Conservation (phyloP, 1,284 basidiomycete species). For the Meripilus lineatus region DNA sequence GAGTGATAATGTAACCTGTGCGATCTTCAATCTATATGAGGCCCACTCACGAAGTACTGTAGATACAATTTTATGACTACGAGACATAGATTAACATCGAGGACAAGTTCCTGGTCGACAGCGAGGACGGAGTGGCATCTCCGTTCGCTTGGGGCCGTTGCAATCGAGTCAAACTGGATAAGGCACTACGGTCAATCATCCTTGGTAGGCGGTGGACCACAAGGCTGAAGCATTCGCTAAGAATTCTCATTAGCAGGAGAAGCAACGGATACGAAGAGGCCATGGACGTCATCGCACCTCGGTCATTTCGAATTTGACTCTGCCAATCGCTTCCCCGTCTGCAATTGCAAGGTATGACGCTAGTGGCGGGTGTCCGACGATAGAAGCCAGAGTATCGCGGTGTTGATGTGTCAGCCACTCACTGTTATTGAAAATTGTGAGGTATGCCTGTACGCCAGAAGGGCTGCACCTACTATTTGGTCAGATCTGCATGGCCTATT, state of each 20-base stretch:
- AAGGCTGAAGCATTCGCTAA: constrained; percentile 97
- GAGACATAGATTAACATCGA: no score
- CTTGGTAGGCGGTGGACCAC: constrained; percentile 90
- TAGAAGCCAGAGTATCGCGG: constrained; percentile 88
- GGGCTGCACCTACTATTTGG: constrained; percentile 75
- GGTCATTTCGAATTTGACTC: constrained; percentile 92
- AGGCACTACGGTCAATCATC: no score
- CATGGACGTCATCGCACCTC: constrained; percentile 60
- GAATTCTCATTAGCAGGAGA: constrained; percentile 2
- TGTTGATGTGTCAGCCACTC: constrained; percentile 99
- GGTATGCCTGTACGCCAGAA: constrained; percentile 9
- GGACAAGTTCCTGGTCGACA: no score
- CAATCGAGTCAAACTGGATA: no score
- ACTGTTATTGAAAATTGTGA: constrained; percentile 41
- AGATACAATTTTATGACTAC: no score
- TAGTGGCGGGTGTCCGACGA: constrained; percentile 87
- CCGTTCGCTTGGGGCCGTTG: no score
- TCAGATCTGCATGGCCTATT: constrained; percentile 86
- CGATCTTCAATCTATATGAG: no score
- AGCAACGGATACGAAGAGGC: constrained; percentile 8
- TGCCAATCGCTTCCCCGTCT: constrained; percentile 86
- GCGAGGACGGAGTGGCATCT: no score
- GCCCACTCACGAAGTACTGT: no score
- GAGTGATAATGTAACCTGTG: no score
- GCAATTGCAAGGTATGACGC: constrained; percentile 88